Evolutionary conservation across 257 asterid species (phyloP).

Genomic region (Knoxia roxburghii): DNA sequence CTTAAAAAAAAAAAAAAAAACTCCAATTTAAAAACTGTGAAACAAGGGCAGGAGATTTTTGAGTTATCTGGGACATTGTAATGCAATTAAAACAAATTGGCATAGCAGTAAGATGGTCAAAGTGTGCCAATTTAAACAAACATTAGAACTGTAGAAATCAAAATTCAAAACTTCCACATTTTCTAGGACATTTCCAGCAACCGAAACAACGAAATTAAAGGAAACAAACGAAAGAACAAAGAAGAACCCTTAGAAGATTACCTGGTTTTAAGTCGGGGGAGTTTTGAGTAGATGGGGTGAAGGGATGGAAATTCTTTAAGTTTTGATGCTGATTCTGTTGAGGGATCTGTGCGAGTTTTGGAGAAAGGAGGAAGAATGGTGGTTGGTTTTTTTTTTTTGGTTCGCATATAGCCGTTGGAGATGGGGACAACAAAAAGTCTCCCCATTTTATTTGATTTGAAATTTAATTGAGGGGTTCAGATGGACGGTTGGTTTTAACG

Average conservation of each 20-base stretch:
- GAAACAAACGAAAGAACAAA: background rate
- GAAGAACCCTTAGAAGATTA: slow-evolving; percentile 11
- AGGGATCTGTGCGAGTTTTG: background rate
- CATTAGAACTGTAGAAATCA: background rate
- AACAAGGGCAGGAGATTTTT: background rate
- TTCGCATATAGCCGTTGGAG: slow-evolving; percentile 22
- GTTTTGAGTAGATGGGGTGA: background rate
- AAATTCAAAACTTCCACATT: background rate
- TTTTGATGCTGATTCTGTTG: background rate
- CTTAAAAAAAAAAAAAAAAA: background rate
- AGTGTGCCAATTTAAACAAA: background rate
- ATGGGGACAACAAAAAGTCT: background rate
- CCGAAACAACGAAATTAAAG: background rate
- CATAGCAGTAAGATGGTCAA: background rate
- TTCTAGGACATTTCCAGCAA: background rate
- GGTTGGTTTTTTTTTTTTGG: no score
- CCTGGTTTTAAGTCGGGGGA: slow-evolving; percentile 9
- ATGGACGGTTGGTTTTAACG: slow-evolving; percentile 7
- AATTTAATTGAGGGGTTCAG: slow-evolving; percentile 15
- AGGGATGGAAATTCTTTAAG: background rate
- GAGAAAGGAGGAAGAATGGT: background rate
- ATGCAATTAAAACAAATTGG: background rate
- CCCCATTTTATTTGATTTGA: slow-evolving; percentile 12
- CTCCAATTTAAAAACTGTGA: background rate
- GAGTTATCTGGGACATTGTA: background rate